These are phyloP conservation scores for Cyclocybe aegerita DNA, from an alignment of 768 basidiomycete genomes.

Conservation along the genomic window DNA sequence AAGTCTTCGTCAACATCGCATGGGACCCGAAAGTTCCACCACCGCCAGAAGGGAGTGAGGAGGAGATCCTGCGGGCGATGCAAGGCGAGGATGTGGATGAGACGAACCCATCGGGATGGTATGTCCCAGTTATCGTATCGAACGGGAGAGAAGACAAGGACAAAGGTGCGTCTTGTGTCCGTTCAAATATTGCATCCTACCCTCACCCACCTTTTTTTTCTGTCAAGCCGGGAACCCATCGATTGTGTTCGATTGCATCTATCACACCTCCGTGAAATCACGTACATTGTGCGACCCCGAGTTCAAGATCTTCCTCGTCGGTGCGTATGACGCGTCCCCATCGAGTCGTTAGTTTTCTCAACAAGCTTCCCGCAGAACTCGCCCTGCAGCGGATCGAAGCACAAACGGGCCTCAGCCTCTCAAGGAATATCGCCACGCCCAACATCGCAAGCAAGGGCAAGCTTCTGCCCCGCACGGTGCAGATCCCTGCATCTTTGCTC, in stretches of 20 bases:
- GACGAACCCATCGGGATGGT: conserved; percentile 44
- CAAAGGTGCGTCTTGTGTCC: conserved; percentile 52
- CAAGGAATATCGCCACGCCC: conserved; percentile 68
- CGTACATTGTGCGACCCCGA: conserved; percentile 57
- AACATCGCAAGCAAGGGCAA: conserved; percentile 81
- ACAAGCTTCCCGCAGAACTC: too few relatives aligned
- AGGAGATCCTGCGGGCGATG: conserved; percentile 59
- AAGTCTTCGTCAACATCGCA: conserved; percentile 75
- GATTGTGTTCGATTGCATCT: conserved; percentile 74
- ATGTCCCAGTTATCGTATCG: conserved; percentile 72
- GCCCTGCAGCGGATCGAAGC: conserved; percentile 67
- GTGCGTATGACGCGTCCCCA: conserved; percentile 33
- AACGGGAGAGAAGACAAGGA: conserved; percentile 61
- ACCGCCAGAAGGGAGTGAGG: conserved; percentile 61
- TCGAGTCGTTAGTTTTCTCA: too few relatives aligned
- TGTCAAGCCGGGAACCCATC: conserved; percentile 65
- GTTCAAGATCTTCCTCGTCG: conserved; percentile 70
- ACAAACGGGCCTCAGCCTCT: conserved; percentile 57
- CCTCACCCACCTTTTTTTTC: conserved; percentile 7
- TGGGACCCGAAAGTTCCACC: conserved; percentile 70
- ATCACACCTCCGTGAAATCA: conserved; percentile 57
- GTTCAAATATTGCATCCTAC: not conserved
- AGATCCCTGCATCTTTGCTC: conserved; percentile 41
- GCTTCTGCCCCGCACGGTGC: conserved; percentile 54
- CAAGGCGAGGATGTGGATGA: conserved; percentile 44